These are phyloP conservation scores for Coprinopsis strossmayeri DNA, from an alignment of 768 basidiomycete genomes.

Conservation along the genomic window DNA sequence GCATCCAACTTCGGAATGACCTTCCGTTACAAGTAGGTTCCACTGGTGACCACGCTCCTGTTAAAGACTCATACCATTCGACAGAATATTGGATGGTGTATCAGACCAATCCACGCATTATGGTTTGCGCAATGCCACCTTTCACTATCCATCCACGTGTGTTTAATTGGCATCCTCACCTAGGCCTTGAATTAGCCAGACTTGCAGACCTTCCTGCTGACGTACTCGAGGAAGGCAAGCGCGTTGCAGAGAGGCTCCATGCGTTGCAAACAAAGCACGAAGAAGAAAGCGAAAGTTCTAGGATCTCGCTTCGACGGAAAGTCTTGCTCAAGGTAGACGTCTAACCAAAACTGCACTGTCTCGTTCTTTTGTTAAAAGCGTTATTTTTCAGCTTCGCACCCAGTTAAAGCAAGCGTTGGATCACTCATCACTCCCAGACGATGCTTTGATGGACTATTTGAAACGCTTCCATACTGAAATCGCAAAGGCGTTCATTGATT, in stretches of 20 bases:
- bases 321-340: constrained; percentile 65
- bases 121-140: constrained; percentile 33
- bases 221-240: constrained; percentile 55
- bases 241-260: constrained; percentile 54
- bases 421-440: constrained; percentile 67
- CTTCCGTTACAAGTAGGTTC: constrained; percentile 69
- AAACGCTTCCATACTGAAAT: constrained; percentile 66
- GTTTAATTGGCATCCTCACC: background rate
- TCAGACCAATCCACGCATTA: constrained; percentile 64
- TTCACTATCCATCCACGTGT: background rate
- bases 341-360: constrained; percentile 1
- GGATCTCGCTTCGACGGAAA: constrained; percentile 56
- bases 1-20: constrained; percentile 57
- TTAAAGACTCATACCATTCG: background rate
- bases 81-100: constrained; percentile 69
- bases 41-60: background rate
- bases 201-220: constrained; percentile 79
- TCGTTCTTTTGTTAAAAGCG: no score
- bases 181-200: constrained; percentile 84
- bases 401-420: constrained; percentile 71
- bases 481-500: constrained; percentile 40
- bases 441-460: constrained; percentile 61
- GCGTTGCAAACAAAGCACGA: constrained; percentile 51
- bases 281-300: constrained; percentile 55
- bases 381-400: constrained; percentile 48